Evolutionary conservation across 2,329 filamentous ascomycete genomes (phyloP).

Genomic region (Colletotrichum godetiae): DNA sequence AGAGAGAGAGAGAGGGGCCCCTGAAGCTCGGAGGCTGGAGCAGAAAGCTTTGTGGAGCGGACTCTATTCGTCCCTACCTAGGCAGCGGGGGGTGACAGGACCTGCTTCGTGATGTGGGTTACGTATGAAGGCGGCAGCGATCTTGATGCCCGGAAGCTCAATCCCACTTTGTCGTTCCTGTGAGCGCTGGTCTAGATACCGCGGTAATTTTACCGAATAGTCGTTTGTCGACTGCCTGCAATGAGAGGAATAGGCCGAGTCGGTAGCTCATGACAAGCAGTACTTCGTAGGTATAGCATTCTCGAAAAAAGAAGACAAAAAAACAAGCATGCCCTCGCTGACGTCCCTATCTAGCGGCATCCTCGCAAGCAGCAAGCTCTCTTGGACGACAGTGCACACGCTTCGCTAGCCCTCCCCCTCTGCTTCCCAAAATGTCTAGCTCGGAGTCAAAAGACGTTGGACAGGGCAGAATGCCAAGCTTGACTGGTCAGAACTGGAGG

Average conservation of each 20-base stretch:
- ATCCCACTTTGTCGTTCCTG: neutral
- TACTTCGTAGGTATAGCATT: no score
- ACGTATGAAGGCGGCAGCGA: neutral
- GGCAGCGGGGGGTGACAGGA: neutral
- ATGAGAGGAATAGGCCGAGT: neutral
- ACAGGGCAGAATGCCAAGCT: constrained; percentile 1
- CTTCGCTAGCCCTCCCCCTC: neutral
- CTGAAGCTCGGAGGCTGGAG: neutral
- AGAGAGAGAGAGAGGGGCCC: neutral
- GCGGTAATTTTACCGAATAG: neutral
- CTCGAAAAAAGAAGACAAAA: neutral
- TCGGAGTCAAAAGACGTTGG: neutral
- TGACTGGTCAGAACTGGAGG: neutral
- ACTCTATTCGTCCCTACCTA: neutral
- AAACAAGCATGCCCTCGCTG: neutral
- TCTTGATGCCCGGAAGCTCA: neutral
- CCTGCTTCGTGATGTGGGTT: neutral
- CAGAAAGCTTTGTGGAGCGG: constrained; percentile 8
- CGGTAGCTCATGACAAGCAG: neutral
- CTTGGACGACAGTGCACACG: constrained; percentile 5
- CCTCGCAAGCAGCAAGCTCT: constrained; percentile 3
- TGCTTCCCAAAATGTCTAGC: neutral
- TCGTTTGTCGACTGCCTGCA: neutral
- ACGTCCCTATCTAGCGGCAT: neutral
- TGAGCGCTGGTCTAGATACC: neutral